A percentile compares a stretch with the other conserved stretches of the same genome.
Conservation (phyloP, 2,329 filamentous ascomycete species). For the Diaporthe citriasiana region DNA sequence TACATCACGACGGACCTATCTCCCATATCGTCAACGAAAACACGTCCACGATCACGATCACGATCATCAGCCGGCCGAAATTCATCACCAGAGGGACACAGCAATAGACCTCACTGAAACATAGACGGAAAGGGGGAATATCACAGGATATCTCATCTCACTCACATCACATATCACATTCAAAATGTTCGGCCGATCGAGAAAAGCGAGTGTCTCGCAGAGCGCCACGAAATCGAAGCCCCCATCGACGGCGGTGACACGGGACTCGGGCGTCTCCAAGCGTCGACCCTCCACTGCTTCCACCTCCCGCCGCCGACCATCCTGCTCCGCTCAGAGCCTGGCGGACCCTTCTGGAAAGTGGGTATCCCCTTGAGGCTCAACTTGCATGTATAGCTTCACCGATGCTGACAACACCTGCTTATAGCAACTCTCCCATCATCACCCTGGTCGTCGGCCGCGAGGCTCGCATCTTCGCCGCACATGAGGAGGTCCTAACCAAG, state of each 20-base stretch:
- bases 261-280: conserved; percentile 69
- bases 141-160: neutral
- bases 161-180: conserved; percentile 10
- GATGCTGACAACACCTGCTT: conserved; percentile 51
- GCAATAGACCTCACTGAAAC: neutral
- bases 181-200: conserved; percentile 43
- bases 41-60: conserved; percentile 4
- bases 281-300: conserved; percentile 61
- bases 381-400: conserved; percentile 36
- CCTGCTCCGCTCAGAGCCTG: conserved; percentile 56
- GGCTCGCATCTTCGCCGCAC: conserved; percentile 89
- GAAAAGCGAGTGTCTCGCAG: conserved; percentile 42
- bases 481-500: conserved; percentile 84
- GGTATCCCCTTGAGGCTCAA: conserved; percentile 62
- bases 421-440: conserved; percentile 75
- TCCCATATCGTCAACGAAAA: conserved; percentile 21
- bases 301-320: conserved; percentile 59
- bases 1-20: conserved; percentile 35
- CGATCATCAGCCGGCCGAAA: neutral
- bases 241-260: conserved; percentile 66
- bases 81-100: neutral
- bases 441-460: conserved; percentile 84
- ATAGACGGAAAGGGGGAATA: conserved; percentile 1
- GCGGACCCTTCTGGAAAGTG: conserved; percentile 53
- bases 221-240: conserved; percentile 61